A percentile compares a stretch with the other conserved stretches of the same genome.
These are phyloP conservation scores for Potentilla sterilis DNA, from an alignment of 306 rosid genomes.

Conservation along the genomic window DNA sequence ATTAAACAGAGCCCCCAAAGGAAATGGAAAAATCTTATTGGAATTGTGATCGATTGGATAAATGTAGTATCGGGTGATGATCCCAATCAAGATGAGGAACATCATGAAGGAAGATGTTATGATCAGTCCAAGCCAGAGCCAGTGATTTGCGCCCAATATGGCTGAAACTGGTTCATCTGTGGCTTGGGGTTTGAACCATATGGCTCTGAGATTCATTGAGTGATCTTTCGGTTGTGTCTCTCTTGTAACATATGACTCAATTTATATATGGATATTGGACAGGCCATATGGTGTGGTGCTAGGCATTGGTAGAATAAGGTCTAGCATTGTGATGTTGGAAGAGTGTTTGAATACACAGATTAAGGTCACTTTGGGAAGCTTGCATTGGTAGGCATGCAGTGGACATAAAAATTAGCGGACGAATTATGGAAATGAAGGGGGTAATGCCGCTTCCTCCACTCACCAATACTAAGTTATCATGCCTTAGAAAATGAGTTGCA, in stretches of 20 bases:
- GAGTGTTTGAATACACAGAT: conserved; percentile 49
- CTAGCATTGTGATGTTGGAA: conserved; percentile 49
- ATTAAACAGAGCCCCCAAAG: conserved; percentile 37
- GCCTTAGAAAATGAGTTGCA: conserved; percentile 52
- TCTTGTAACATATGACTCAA: conserved; percentile 63
- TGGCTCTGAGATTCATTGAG: conserved; percentile 16
- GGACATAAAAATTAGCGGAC: conserved; percentile 42
- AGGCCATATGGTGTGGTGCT: conserved; percentile 30
- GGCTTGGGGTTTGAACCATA: conserved; percentile 46
- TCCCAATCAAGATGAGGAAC: conserved; percentile 46
- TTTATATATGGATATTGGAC: conserved; percentile 38
- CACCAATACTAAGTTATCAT: conserved; percentile 56
- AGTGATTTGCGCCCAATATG: conserved; percentile 48
- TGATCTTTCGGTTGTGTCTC: conserved; percentile 22
- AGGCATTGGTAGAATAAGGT: conserved; percentile 53
- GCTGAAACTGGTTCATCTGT: conserved; percentile 47
- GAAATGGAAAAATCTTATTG: conserved; percentile 29
- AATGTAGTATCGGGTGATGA: conserved; percentile 44
- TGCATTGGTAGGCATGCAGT: conserved; percentile 21
- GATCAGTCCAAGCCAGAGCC: conserved; percentile 68
- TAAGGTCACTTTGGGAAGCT: conserved; percentile 47
- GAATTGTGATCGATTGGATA: conserved; percentile 60
- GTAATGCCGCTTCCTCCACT: conserved; percentile 85
- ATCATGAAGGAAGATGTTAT: conserved; percentile 55
- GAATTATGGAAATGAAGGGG: conserved; percentile 62